Percentiles rank a stretch among this genome's conserved stretches.
phyloP scores from a whole-genome alignment of 2,329 filamentous ascomycete genomes.

The Fusarium sp. region DNA sequence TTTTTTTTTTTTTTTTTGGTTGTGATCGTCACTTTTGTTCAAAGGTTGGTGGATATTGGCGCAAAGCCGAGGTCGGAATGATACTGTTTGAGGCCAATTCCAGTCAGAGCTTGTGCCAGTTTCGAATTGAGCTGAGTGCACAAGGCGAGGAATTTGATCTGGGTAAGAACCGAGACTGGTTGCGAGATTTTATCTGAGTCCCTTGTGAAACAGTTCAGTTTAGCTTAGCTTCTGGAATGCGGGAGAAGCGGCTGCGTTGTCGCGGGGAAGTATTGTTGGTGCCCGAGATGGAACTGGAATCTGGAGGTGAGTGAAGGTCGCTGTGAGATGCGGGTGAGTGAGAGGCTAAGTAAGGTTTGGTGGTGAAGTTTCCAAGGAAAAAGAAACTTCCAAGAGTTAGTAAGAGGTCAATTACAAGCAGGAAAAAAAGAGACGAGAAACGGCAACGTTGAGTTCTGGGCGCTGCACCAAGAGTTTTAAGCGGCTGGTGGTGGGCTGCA shows the following conservation, averaged over 20 bases:
- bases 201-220: constrained; percentile 25
- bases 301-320: constrained; percentile 20
- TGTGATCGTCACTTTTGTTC: constrained; percentile 2
- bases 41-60: constrained; percentile 3
- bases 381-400: constrained; percentile 1
- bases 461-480: constrained; percentile 49
- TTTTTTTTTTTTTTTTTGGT: constrained; percentile 12
- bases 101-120: constrained; percentile 11
- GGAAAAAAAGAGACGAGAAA: constrained; percentile 25
- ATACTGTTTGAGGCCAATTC: constrained; percentile 24
- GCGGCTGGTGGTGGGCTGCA: constrained; percentile 41
- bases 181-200: constrained; percentile 27
- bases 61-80: constrained; percentile 8
- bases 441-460: constrained; percentile 39
- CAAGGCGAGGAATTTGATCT: constrained; percentile 4
- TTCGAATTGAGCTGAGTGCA: constrained; percentile 13
- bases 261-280: constrained; percentile 28
- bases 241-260: constrained; percentile 21
- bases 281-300: constrained; percentile 23
- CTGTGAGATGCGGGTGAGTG: constrained; percentile 18
- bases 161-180: not conserved
- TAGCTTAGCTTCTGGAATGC: constrained; percentile 14
- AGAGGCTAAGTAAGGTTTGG: constrained; percentile 9
- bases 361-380: not conserved
- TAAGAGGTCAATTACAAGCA: constrained; percentile 6